Base-by-base conservation (phyloP, 805 yeast genomes). In the Saccharomyces eubayanus region DNA sequence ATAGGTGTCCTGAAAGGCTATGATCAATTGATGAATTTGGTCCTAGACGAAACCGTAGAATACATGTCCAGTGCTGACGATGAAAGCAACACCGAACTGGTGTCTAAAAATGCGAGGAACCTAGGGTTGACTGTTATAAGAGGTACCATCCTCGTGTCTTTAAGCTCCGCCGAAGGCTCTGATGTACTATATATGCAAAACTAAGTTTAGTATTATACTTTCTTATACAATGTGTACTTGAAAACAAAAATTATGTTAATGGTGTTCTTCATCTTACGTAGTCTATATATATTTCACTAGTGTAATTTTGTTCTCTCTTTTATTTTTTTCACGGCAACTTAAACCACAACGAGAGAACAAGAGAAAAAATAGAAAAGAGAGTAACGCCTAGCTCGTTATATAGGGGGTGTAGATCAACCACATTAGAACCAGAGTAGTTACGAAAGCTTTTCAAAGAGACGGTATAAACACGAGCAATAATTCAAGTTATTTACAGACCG, bases 61-160 rank as follows among this genome's bases (percentile, higher is more conserved):
- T 84, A 64, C 49, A 48, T 65, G 57, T 61, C 67, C 66, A 90
- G 84, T 57, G 78, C 84, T n/a, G 91, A 84, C 58, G 80, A 84
- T 14, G 84, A 81, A 36, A 88, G 84, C 54, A 82, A 80, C 29
- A 73, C 78, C 14, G 69, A 76, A 2, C 57, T 57, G 24, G 72
- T 76, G 60, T 79, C 80, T 47, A 79, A 73, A 48, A 70, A 82
- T 59, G 83, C 87, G 1, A 81, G 97, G 65, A 71, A 74, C 3
- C 74, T 90, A 50, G 96, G 96, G 0, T 74, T 80, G 36, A 90
- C 89, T 24, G 92, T 92, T 47, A 88, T 87, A 6, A 83, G 97
- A 71, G 95, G 97, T 12, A 90, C 95, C 3, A 76, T 84, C 53
- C 70, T 92, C 54, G 78, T 87, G 60, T 66, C 70, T 12, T 55